Base-by-base conservation (phyloP, 2,329 filamentous ascomycete genomes). In the Microcyclosporella mali region DNA sequence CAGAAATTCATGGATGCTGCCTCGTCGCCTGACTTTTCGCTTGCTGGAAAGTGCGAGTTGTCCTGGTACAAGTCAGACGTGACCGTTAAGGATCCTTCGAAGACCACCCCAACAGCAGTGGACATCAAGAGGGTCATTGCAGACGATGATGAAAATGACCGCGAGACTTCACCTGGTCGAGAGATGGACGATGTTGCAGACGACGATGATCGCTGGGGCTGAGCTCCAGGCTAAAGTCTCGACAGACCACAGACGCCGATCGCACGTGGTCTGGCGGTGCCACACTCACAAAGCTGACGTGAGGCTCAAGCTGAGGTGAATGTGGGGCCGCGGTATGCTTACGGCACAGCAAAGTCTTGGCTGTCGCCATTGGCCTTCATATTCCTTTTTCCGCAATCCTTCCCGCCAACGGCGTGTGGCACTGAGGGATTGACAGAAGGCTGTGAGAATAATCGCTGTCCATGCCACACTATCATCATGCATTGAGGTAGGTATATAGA, bases 31-130 rank as follows among this genome's bases (percentile, higher is more conserved):
- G 47, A 51, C 21, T 77, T 88, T 31, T 78, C 81, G 0, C 77
- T 79, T 6, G 66, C 86, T 9, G 80, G 77, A 32, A 75, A 75
- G 34, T 70, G 88, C 10, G 80, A 86, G 41, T 62, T 86, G 30
- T 63, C 75, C 1, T 90, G 85, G 85, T 51, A 57, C 25, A 43
- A 44, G 16, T 34, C 31, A n/a, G 16, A 28, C 14, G 32, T 30
- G 16, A 36, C 46, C 31, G 41, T 15, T 11, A 18, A 14, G 7
- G 31, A 14, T 8, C 7, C n/a, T 15, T n/a, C n/a, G 7, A 33
- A 33, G 33, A 34, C 8, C 14, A 16, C 6, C 7, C 21, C 4
- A 16, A 9, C 40, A 15, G 32, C 21, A 8, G 29, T 19, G 16
- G 35, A 32, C 4, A 17, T n/a, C 16, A 28, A 15, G 3, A 15